A percentile compares a stretch with the other conserved stretches of the same genome.
These are phyloP conservation scores for Fusarium secorum DNA, from an alignment of 2,329 filamentous ascomycete genomes.

Conservation along the genomic window DNA sequence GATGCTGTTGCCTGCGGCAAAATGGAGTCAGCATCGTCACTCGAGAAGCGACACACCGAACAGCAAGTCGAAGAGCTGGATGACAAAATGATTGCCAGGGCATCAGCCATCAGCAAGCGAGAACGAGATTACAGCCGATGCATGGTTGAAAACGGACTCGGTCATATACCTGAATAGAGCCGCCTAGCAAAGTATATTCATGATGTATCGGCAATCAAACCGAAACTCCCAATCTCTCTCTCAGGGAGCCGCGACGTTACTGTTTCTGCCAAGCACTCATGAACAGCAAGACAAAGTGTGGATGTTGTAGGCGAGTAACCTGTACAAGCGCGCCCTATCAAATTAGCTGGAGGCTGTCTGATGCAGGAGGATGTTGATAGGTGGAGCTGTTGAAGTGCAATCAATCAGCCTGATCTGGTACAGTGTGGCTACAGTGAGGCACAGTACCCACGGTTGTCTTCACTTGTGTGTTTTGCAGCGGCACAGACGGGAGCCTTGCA, in stretches of 20 bases:
- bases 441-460: neutral
- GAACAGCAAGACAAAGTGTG: slow-evolving; percentile 20
- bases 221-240: slow-evolving; percentile 6
- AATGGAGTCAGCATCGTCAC: slow-evolving; percentile 27
- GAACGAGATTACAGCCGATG: neutral
- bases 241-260: slow-evolving; percentile 13
- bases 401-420: slow-evolving; percentile 19
- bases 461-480: neutral
- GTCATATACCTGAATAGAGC: neutral
- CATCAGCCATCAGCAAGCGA: neutral
- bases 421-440: neutral
- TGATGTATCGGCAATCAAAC: slow-evolving; percentile 33
- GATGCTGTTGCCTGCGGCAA: slow-evolving; percentile 37
- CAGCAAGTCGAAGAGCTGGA: neutral
- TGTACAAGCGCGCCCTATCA: slow-evolving; percentile 24
- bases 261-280: slow-evolving; percentile 25
- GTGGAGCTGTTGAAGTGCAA: slow-evolving; percentile 13
- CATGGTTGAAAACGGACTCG: slow-evolving; percentile 6
- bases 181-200: slow-evolving; percentile 1
- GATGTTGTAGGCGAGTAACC: slow-evolving; percentile 9
- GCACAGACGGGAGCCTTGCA: slow-evolving; percentile 27
- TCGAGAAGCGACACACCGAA: slow-evolving; percentile 8
- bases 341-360: slow-evolving; percentile 3
- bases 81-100: neutral
- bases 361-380: slow-evolving; percentile 25